These are phyloP conservation scores for Mycena crocata DNA, from an alignment of 768 basidiomycete species.

Conservation along the genomic window DNA sequence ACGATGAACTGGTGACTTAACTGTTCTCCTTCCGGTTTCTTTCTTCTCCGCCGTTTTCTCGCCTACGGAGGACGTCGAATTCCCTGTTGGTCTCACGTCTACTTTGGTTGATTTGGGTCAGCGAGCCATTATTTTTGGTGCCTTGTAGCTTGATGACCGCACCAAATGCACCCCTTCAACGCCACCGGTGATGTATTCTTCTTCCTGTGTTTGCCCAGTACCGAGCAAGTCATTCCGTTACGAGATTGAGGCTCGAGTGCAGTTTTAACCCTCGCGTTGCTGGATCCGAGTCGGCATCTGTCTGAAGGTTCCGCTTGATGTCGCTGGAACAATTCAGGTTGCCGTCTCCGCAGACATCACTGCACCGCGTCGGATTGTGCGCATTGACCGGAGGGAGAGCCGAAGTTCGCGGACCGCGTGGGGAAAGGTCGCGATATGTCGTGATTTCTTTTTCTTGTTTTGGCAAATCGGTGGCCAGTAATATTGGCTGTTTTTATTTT, in stretches of 20 bases:
- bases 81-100: neutral
- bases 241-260: neutral
- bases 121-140: too few relatives aligned
- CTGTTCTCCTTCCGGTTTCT: too few relatives aligned
- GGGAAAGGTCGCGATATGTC: constrained; percentile 14
- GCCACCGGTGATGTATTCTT: neutral
- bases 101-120: neutral
- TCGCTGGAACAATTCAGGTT: neutral
- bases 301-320: neutral
- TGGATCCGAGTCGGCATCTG: neutral
- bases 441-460: neutral
- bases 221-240: neutral
- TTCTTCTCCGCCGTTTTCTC: too few relatives aligned
- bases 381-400: constrained; percentile 9
- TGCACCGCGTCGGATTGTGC: constrained; percentile 1
- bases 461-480: neutral
- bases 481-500: too few relatives aligned
- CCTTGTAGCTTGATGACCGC: neutral
- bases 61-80: too few relatives aligned
- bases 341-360: neutral
- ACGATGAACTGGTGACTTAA: too few relatives aligned
- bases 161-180: neutral
- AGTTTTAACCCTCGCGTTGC: neutral
- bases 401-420: constrained; percentile 21
- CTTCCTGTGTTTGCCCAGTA: neutral